These are phyloP conservation scores for Chaetoceros tenuissimus DNA, from an alignment of 108 stramenopile genomes.

Conservation along the genomic window DNA sequence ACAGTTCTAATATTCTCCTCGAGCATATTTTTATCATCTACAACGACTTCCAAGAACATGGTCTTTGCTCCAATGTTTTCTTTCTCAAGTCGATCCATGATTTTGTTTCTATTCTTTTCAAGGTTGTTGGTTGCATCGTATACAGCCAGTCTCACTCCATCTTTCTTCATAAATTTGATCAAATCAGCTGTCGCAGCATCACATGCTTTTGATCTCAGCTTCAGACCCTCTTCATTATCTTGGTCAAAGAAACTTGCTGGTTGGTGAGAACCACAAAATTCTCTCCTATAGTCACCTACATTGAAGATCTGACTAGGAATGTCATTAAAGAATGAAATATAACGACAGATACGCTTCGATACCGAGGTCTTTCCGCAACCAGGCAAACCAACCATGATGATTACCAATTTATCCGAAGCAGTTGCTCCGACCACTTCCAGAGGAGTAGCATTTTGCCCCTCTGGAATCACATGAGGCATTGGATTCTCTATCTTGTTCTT, in stretches of 20 bases:
- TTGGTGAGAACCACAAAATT: conserved; percentile 66
- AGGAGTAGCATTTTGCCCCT: conserved; percentile 85
- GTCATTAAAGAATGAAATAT: conserved; percentile 88
- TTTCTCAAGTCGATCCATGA: conserved; percentile 29
- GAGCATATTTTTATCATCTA: conserved; percentile 71
- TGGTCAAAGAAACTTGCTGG: conserved; percentile 92
- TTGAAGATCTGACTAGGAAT: conserved; percentile 87
- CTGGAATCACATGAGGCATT: conserved; percentile 70
- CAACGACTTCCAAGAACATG: conserved; percentile 89
- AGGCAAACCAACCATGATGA: conserved; percentile 95
- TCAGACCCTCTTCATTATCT: conserved; percentile 53
- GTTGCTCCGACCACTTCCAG: conserved; percentile 80
- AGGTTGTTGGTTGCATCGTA: conserved; percentile 96
- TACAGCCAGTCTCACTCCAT: conserved; percentile 88
- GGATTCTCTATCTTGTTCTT: conserved; percentile 60
- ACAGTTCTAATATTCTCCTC: conserved; percentile 82
- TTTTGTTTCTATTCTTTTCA: conserved; percentile 51
- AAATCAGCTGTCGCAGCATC: conserved; percentile 85
- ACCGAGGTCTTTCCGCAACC: conserved; percentile 97
- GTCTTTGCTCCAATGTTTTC: conserved; percentile 47
- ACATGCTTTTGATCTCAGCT: conserved; percentile 61
- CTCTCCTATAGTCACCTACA: conserved; percentile 88
- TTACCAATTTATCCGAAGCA: conserved; percentile 83
- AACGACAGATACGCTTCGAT: conserved; percentile 89
- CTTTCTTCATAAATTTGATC: conserved; percentile 63